Conservation (phyloP, 2,329 filamentous ascomycete species). For the Phialophora expanda region DNA sequence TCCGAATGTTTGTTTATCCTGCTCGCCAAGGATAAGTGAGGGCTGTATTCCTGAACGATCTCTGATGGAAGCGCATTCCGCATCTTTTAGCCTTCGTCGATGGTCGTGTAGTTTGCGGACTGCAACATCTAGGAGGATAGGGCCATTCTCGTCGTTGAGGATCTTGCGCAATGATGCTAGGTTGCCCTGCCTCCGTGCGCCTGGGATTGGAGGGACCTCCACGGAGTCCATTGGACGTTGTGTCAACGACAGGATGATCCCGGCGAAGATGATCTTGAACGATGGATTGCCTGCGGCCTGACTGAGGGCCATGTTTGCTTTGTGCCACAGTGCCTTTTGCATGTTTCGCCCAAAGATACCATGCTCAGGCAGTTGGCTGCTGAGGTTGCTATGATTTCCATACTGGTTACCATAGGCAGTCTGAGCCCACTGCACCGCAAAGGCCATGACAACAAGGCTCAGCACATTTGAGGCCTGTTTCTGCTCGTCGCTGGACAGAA, state of each 20-base stretch:
- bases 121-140: slow-evolving; percentile 24
- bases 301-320: slow-evolving; percentile 48
- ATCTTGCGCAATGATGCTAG: slow-evolving; percentile 21
- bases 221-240: slow-evolving; percentile 46
- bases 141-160: slow-evolving; percentile 16
- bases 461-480: slow-evolving; percentile 28
- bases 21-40: slow-evolving; percentile 18
- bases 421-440: slow-evolving; percentile 31
- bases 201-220: slow-evolving; percentile 1
- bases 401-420: slow-evolving; percentile 14
- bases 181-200: slow-evolving; percentile 2
- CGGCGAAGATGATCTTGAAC: slow-evolving; percentile 52
- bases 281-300: slow-evolving; percentile 49
- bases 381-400: slow-evolving; percentile 33
- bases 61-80: background rate
- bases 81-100: slow-evolving; percentile 20
- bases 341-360: slow-evolving; percentile 43
- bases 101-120: slow-evolving; percentile 27
- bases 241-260: slow-evolving; percentile 54
- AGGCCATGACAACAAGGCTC: slow-evolving; percentile 30
- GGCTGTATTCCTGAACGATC: background rate
- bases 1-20: slow-evolving; percentile 56
- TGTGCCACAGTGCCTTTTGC: slow-evolving; percentile 50
- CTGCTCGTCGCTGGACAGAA: slow-evolving; percentile 22
- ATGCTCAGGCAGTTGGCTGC: slow-evolving; percentile 22